Conservation (phyloP, 2,329 filamentous ascomycete genomes). For the Alternaria gansuensis region DNA sequence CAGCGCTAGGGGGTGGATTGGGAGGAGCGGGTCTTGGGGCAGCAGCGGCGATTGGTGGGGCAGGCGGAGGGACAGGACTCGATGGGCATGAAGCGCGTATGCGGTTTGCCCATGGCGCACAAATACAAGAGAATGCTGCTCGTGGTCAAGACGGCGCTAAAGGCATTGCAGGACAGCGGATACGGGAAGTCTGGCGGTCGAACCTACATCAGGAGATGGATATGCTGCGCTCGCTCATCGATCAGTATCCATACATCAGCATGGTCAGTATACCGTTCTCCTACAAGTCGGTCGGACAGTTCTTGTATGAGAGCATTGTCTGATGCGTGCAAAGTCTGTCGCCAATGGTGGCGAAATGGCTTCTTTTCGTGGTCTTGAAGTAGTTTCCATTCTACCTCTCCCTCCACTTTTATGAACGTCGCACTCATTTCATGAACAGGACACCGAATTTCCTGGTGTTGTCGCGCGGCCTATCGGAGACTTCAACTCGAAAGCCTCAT, state of each 20-base stretch:
- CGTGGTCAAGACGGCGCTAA: slow-evolving; percentile 65
- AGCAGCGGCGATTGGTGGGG: slow-evolving; percentile 61
- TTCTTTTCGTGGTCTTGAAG: slow-evolving; percentile 12
- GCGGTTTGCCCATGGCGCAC: slow-evolving; percentile 80
- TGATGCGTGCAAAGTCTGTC: slow-evolving; percentile 25
- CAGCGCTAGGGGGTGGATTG: slow-evolving; percentile 63
- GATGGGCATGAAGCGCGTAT: slow-evolving; percentile 88
- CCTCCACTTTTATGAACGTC: neutral
- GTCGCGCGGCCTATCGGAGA: slow-evolving; percentile 94
- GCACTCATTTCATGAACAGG: slow-evolving; percentile 62
- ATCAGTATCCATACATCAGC: slow-evolving; percentile 93
- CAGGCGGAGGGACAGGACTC: slow-evolving; percentile 69
- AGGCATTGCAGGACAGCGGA: slow-evolving; percentile 72
- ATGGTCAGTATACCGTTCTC: slow-evolving; percentile 73
- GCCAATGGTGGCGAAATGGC: slow-evolving; percentile 14
- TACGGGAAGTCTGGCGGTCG: slow-evolving; percentile 95
- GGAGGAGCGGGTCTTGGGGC: slow-evolving; percentile 67
- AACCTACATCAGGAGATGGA: slow-evolving; percentile 94
- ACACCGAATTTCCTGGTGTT: slow-evolving; percentile 98
- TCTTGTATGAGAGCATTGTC: slow-evolving; percentile 15
- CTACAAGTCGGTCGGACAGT: slow-evolving; percentile 8
- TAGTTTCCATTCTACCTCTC: slow-evolving; percentile 21
- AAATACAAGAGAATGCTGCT: slow-evolving; percentile 60
- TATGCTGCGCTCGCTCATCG: slow-evolving; percentile 79
- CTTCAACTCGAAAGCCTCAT: slow-evolving; percentile 94